Percentiles rank a stretch among this genome's conserved stretches.
Evolutionary conservation across 192 early-diverging fungal genomes (phyloP).

Genomic region (Entomortierella lignicola): DNA sequence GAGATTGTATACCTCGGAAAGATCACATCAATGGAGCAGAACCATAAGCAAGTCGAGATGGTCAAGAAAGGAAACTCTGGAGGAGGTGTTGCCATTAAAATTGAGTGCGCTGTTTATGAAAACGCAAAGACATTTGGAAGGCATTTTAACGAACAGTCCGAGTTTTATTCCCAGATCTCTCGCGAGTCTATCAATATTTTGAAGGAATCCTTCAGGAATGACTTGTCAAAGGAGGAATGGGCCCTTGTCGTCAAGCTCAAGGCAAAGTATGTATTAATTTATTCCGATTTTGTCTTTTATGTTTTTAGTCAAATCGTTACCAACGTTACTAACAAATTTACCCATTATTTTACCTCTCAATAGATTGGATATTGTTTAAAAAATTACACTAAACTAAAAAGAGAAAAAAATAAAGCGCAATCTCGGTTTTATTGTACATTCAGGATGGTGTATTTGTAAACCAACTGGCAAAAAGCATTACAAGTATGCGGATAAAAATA

Average conservation of each 20-base stretch:
- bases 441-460: no score
- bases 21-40: conserved; percentile 92
- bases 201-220: conserved; percentile 93
- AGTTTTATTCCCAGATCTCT: conserved; percentile 85
- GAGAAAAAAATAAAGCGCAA: not conserved
- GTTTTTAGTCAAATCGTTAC: no score
- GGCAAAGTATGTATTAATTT: conserved; percentile 39
- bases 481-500: not conserved
- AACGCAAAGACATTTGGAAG: conserved; percentile 92
- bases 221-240: conserved; percentile 93
- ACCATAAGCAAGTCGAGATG: conserved; percentile 85
- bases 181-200: conserved; percentile 93
- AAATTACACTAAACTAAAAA: conserved; percentile 3
- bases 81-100: conserved; percentile 90
- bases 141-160: conserved; percentile 89
- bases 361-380: conserved; percentile 48
- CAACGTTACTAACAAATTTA: no score
- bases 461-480: not conserved
- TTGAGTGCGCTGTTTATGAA: conserved; percentile 87
- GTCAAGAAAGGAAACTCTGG: conserved; percentile 86
- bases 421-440: not conserved
- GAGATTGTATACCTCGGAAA: conserved; percentile 85
- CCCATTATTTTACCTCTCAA: not conserved
- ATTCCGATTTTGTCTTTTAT: no score
- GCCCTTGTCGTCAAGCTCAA: conserved; percentile 82